Evolutionary conservation across 805 yeast genomes (phyloP).

Genomic region (Zygosaccharomyces rouxii): DNA sequence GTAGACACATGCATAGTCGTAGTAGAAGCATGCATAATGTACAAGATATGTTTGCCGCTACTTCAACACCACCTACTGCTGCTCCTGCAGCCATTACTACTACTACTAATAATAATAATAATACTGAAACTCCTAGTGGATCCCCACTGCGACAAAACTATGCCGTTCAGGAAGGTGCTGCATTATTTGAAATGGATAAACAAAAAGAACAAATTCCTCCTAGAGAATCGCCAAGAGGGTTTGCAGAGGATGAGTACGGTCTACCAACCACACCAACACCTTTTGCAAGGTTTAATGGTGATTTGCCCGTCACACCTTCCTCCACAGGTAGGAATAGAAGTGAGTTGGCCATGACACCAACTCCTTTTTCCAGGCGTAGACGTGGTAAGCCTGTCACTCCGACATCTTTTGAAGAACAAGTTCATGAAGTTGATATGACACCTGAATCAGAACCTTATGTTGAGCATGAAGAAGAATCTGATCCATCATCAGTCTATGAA

Average conservation of each 20-base stretch:
- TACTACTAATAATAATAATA: no score
- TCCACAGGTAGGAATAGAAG: not conserved
- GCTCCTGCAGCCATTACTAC: no score
- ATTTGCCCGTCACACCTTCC: not conserved
- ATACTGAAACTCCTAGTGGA: constrained; percentile 19
- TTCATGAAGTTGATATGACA: not conserved
- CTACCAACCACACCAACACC: not conserved
- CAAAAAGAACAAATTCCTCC: not conserved
- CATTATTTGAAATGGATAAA: not conserved
- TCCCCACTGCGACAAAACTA: constrained; percentile 22
- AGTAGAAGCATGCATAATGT: constrained; percentile 29
- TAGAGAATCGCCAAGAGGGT: not conserved
- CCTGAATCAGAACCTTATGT: constrained; percentile 1
- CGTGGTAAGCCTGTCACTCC: not conserved
- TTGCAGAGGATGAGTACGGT: not conserved
- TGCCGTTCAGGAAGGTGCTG: not conserved
- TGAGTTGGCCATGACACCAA: not conserved
- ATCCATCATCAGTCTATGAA: constrained; percentile 3
- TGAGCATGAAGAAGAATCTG: not conserved
- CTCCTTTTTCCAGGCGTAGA: not conserved
- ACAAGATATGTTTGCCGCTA: constrained; percentile 20
- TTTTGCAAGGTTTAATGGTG: not conserved
- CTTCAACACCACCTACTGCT: constrained; percentile 22
- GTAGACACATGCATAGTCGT: constrained; percentile 29
- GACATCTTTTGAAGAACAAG: not conserved